Evolutionary conservation across 2,329 filamentous ascomycete genomes (phyloP), one percentile per base, ranked within the genome.

Genomic region (Diaporthe citri): DNA sequence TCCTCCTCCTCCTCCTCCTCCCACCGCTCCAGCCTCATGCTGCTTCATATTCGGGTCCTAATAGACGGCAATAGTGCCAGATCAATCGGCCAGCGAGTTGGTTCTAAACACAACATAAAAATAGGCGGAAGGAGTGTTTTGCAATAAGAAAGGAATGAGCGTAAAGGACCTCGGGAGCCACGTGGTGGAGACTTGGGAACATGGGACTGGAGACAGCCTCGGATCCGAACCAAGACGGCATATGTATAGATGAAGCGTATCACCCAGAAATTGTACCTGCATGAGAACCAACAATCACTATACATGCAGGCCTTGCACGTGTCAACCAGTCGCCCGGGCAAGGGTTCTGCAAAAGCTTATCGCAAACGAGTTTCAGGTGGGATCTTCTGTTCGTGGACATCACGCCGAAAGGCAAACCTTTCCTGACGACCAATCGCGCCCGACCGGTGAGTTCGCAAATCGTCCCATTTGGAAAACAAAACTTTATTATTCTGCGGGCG

Each of bases 301-400:
- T 20, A 51, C 3, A 48, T 12, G 28, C 20, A 31, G 28, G 34
- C 6, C 25, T 52, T 52, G 46, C 43, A 52, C 39, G 39, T 67
- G 62, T 67, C 46, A 39, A 51, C 46, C 31, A 48, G 2, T 39
- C 8, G n/a, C 22, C 34, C 31, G 28, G 20, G 28, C 46, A 67
- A 31, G 46, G 46, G 46, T 20, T 13, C 4, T 22, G 15, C 5
- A 34, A 67, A 51, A 55, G 46, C 41, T 13, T 20, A 67, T 67
- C 34, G 64, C 5, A 67, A 67, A 67, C 64, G 46, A 67, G 64
- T 67, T 67, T 67, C 64, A 67, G 22, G 17, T 52, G 31, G 64
- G 46, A 52, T 67, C 46, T 36, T 52, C 46, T 51, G 1, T 12
- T 67, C 64, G 46, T 67, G 46, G 62, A 9, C 22, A 39, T 22